phyloP scores from a whole-genome alignment of 257 asterid species.

The Gentiana dahurica region DNA sequence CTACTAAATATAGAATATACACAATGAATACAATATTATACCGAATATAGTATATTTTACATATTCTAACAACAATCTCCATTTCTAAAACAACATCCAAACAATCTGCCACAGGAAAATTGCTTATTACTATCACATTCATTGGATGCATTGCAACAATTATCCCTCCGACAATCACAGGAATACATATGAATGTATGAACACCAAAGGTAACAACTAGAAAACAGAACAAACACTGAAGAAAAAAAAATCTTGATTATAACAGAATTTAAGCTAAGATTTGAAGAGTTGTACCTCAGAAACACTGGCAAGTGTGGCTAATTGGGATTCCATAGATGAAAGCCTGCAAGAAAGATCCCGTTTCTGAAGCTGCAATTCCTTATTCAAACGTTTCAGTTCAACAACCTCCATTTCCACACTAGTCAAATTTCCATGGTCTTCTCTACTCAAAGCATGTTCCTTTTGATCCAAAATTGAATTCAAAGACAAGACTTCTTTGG shows the following conservation, averaged over 20 bases:
- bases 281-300: conserved; percentile 48
- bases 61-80: too few species aligned
- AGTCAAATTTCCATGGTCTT: conserved; percentile 21
- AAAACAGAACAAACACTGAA: neutral
- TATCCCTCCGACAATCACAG: too few species aligned
- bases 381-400: conserved; percentile 82
- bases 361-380: conserved; percentile 91
- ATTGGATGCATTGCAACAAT: too few species aligned
- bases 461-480: conserved; percentile 31
- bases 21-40: too few species aligned
- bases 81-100: too few species aligned
- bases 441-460: conserved; percentile 21
- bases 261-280: neutral
- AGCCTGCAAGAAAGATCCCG: conserved; percentile 64
- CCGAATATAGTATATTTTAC: too few species aligned
- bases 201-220: neutral
- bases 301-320: conserved; percentile 27
- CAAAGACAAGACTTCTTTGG: conserved; percentile 36
- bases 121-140: too few species aligned
- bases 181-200: neutral
- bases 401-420: conserved; percentile 68
- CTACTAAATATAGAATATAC: too few species aligned
- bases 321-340: conserved; percentile 58
- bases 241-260: neutral
- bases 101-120: too few species aligned